Evolutionary conservation across 805 yeast species (phyloP).

Genomic region (Isabelozyma gotoi): DNA sequence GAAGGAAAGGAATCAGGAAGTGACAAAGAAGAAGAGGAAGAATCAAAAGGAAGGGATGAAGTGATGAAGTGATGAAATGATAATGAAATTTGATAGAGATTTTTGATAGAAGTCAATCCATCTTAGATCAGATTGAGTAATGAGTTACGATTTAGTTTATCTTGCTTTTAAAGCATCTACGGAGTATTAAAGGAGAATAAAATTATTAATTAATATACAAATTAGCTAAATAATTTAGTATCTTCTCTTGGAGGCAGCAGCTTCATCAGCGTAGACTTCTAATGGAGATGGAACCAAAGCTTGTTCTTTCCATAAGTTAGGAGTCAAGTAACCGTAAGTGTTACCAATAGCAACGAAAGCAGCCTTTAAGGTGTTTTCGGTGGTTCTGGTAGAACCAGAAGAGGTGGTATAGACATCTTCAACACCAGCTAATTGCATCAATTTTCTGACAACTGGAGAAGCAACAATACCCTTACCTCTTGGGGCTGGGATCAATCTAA

Average conservation of each 20-base stretch:
- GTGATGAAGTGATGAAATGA: no score
- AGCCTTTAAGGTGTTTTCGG: slow-evolving; percentile 99
- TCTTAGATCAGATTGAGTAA: no score
- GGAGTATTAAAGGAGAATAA: not conserved
- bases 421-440: slow-evolving; percentile 99
- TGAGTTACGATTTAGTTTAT: no score
- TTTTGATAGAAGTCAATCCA: no score
- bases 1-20: not conserved
- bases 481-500: slow-evolving; percentile 99
- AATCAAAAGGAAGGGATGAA: no score
- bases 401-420: slow-evolving; percentile 99
- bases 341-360: slow-evolving; percentile 99
- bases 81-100: no score
- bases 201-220: not conserved
- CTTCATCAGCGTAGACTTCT: slow-evolving; percentile 89
- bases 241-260: slow-evolving; percentile 72
- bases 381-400: slow-evolving; percentile 98
- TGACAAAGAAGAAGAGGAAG: not conserved
- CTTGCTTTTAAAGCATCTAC: no score
- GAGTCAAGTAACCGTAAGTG: slow-evolving; percentile 99
- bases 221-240: slow-evolving; percentile 46
- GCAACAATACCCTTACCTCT: slow-evolving; percentile 99
- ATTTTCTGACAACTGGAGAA: slow-evolving; percentile 98
- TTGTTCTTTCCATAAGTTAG: slow-evolving; percentile 94
- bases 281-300: slow-evolving; percentile 89